Evolutionary conservation across 2,329 filamentous ascomycete species (phyloP).

Genomic region (Fusarium citri): DNA sequence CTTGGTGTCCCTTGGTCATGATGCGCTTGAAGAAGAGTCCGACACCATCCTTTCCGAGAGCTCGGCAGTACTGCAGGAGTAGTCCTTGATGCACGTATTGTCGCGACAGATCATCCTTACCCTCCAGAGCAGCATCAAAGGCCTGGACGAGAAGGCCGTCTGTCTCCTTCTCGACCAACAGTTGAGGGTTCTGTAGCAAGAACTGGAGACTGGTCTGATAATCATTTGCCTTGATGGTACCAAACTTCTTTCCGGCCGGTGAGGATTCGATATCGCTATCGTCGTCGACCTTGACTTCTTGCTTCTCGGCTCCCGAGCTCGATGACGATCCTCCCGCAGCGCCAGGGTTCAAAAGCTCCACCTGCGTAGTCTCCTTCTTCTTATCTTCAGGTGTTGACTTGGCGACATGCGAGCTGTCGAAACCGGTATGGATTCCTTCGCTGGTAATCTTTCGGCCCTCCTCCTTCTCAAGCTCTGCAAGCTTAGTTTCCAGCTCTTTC

Average conservation of each 20-base stretch:
- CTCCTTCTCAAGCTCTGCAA: conserved; percentile 85
- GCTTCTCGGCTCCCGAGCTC: conserved; percentile 23
- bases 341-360: conserved; percentile 83
- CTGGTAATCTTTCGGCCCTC: conserved; percentile 94
- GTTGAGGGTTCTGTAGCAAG: conserved; percentile 79
- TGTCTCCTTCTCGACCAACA: conserved; percentile 86
- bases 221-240: conserved; percentile 79
- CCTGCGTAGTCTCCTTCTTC: conserved; percentile 62
- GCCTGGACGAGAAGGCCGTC: conserved; percentile 92
- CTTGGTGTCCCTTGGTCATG: conserved; percentile 88
- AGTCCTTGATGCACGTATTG: conserved; percentile 95
- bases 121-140: conserved; percentile 86
- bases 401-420: conserved; percentile 85
- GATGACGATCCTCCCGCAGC: conserved; percentile 45
- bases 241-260: conserved; percentile 82
- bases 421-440: conserved; percentile 87
- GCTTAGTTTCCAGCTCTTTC: conserved; percentile 76
- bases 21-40: conserved; percentile 96
- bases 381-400: conserved; percentile 65
- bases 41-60: conserved; percentile 88
- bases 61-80: conserved; percentile 92
- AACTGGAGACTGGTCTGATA: conserved; percentile 81
- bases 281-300: conserved; percentile 60
- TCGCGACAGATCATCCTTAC: conserved; percentile 78
- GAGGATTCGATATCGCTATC: conserved; percentile 82